Conservation (phyloP, 208 protist genomes). For the Jaenimonas drosophilae region DNA sequence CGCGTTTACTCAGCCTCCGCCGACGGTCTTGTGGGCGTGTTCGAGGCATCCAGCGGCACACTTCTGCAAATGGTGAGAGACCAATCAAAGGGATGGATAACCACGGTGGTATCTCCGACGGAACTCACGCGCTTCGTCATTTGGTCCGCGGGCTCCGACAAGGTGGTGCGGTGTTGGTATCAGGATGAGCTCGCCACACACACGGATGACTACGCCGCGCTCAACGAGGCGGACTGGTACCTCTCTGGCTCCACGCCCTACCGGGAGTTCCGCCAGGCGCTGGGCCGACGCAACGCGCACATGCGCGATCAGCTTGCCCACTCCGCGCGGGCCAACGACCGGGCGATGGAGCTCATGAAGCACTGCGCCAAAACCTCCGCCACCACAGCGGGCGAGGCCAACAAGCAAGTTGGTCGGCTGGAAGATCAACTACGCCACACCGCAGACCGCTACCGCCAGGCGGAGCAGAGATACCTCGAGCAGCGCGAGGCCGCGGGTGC, state of each 20-base stretch:
- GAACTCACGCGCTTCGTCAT: conserved; percentile 68
- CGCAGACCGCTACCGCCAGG: conserved; percentile 17
- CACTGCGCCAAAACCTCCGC: conserved; percentile 35
- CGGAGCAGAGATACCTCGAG: conserved; percentile 16
- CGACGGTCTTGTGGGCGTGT: conserved; percentile 66
- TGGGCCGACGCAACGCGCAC: conserved; percentile 23
- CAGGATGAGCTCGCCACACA: conserved; percentile 69
- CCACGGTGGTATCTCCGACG: conserved; percentile 28
- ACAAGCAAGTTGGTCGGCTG: conserved; percentile 20
- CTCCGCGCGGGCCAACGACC: conserved; percentile 17
- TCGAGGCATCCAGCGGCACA: conserved; percentile 23
- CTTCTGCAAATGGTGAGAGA: conserved; percentile 51
- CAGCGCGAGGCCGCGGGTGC: conserved; percentile 18
- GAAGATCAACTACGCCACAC: conserved; percentile 29
- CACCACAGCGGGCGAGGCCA: conserved; percentile 9
- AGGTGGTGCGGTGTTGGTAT: conserved; percentile 74
- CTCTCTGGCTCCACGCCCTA: conserved; percentile 62
- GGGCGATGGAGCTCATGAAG: conserved; percentile 25
- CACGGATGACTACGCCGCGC: conserved; percentile 44
- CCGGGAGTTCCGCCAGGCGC: conserved; percentile 49
- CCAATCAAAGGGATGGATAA: conserved; percentile 38
- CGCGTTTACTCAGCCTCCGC: conserved; percentile 57
- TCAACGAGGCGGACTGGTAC: conserved; percentile 70
- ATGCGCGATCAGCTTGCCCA: conserved; percentile 36
- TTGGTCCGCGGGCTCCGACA: conserved; percentile 65